Percentiles rank a stretch among this genome's conserved stretches.
These are phyloP conservation scores for Pythium chondricola DNA, from an alignment of 352 stramenopile species.

Conservation along the genomic window DNA sequence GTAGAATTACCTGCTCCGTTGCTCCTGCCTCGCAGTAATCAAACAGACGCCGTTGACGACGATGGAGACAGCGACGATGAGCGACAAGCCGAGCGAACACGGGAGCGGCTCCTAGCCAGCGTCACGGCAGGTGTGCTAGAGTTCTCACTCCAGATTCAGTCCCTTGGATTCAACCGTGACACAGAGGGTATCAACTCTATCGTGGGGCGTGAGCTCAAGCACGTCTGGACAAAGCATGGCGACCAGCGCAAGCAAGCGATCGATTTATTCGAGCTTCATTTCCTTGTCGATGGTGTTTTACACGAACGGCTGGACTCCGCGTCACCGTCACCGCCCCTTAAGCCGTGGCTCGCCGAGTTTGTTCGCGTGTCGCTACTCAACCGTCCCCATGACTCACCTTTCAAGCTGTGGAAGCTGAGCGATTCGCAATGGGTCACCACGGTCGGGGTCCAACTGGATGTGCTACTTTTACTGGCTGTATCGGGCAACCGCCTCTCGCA, in stretches of 20 bases:
- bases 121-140: conserved; percentile 6
- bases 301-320: background rate
- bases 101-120: background rate
- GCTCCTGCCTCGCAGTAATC: no score
- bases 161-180: background rate
- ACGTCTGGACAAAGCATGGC: conserved; percentile 9
- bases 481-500: background rate
- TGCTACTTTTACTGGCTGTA: background rate
- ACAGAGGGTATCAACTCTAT: background rate
- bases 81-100: conserved; percentile 1
- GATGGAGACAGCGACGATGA: conserved; percentile 16
- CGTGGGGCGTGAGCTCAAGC: conserved; percentile 7
- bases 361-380: no score
- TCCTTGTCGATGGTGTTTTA: background rate
- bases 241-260: conserved; percentile 7
- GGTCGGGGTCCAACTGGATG: background rate
- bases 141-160: conserved; percentile 6
- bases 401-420: conserved; percentile 4
- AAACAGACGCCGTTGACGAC: no score
- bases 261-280: conserved; percentile 5
- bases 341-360: conserved; percentile 5
- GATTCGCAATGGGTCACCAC: conserved; percentile 1
- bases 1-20: no score
- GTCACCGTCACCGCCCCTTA: background rate
- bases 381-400: no score